Evolutionary conservation across 768 basidiomycete species (phyloP).

Genomic region (Leccinum boreale): DNA sequence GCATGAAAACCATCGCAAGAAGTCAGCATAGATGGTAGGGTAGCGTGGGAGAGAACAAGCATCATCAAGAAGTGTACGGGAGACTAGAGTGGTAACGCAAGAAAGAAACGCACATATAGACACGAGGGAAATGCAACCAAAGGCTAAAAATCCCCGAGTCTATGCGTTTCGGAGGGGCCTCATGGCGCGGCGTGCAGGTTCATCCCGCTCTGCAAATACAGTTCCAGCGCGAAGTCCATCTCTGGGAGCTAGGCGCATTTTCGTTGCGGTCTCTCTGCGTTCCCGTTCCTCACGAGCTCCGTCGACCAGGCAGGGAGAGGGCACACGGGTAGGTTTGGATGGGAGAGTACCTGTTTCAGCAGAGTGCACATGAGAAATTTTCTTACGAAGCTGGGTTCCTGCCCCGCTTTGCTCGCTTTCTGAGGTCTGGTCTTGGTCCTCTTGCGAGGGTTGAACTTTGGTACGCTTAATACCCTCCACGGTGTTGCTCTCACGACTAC

Average conservation of each 20-base stretch:
- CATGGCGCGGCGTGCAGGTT: slow-evolving; percentile 30
- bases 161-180: slow-evolving; percentile 26
- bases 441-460: slow-evolving; percentile 5
- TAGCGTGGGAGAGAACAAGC: neutral
- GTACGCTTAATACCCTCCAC: slow-evolving; percentile 14
- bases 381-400: neutral
- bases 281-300: slow-evolving; percentile 26
- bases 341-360: slow-evolving; percentile 3
- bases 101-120: neutral
- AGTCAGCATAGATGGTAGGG: neutral
- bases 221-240: slow-evolving; percentile 33
- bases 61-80: slow-evolving; percentile 10
- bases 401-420: slow-evolving; percentile 16
- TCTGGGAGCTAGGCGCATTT: slow-evolving; percentile 19
- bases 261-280: slow-evolving; percentile 20
- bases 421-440: slow-evolving; percentile 5
- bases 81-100: slow-evolving; percentile 12
- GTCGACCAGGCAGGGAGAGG: neutral
- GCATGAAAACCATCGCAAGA: slow-evolving; percentile 6
- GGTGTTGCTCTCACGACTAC: slow-evolving; percentile 17
- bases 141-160: neutral
- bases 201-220: slow-evolving; percentile 25
- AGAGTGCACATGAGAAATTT: neutral
- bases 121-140: neutral
- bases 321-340: slow-evolving; percentile 1